These are phyloP conservation scores for Aspergillus indologenus DNA, from an alignment of 495 filamentous ascomycete species.

Conservation along the genomic window DNA sequence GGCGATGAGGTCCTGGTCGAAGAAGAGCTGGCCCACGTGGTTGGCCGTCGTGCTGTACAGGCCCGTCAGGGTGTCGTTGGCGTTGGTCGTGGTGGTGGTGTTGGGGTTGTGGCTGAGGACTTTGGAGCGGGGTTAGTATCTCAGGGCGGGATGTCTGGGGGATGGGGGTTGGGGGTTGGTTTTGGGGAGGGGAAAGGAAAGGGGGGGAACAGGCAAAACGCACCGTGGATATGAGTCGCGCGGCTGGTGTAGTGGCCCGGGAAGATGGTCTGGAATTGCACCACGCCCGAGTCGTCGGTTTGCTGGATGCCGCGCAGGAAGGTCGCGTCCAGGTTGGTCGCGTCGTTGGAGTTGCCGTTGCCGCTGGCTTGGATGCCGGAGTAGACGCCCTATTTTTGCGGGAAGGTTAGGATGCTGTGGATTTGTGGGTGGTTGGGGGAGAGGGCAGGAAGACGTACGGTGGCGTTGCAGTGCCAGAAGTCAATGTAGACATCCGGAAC, in stretches of 20 bases:
- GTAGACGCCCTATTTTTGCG: conserved; percentile 49
- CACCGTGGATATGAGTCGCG: conserved; percentile 40
- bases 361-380: conserved; percentile 51
- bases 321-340: conserved; percentile 44
- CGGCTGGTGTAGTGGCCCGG: conserved; percentile 54
- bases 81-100: conserved; percentile 24
- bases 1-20: conserved; percentile 52
- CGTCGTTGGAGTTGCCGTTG: conserved; percentile 46
- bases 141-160: too few species aligned
- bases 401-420: too few species aligned
- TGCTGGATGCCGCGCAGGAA: conserved; percentile 54
- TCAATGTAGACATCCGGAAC: conserved; percentile 56
- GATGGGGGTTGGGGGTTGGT: neutral
- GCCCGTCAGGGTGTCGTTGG: conserved; percentile 35
- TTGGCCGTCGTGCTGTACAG: conserved; percentile 33
- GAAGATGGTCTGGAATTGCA: conserved; percentile 51
- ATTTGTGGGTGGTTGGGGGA: conserved; percentile 17
- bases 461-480: conserved; percentile 55
- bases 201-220: neutral
- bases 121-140: neutral
- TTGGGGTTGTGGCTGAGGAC: conserved; percentile 37
- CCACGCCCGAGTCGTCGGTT: conserved; percentile 49
- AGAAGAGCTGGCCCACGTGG: conserved; percentile 65
- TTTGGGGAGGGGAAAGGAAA: neutral
- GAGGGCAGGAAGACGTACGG: conserved; percentile 18